Evolutionary conservation across 129 eudicot species (phyloP).

Genomic region (Flaveria sonorensis): DNA sequence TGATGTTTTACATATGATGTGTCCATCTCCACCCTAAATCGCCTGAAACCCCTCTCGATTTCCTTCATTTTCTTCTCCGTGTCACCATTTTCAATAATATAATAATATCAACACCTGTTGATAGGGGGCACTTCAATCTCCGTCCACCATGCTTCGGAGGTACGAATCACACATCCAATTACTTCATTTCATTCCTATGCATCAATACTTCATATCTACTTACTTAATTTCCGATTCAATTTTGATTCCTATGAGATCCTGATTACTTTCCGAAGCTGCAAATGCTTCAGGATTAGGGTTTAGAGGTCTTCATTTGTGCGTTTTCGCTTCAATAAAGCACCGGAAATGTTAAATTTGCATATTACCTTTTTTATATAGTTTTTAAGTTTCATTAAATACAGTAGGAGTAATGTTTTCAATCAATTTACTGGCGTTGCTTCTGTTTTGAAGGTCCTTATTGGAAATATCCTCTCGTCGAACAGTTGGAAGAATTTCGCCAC

Average conservation of each 20-base stretch:
- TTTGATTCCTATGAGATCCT: not conserved
- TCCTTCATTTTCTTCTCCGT: slow-evolving; percentile 9
- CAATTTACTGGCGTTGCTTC: not conserved
- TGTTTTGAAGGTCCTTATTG: slow-evolving; percentile 64
- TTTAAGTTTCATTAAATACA: slow-evolving; percentile 10
- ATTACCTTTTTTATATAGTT: not conserved
- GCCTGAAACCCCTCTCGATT: not conserved
- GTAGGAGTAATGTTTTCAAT: not conserved
- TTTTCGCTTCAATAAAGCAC: not conserved
- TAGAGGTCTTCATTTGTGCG: slow-evolving; percentile 24
- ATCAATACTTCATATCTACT: not conserved
- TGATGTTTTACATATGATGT: too few relatives aligned
- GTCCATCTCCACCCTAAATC: not conserved
- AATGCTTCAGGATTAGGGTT: slow-evolving; percentile 24
- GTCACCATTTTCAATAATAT: not conserved
- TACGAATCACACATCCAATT: slow-evolving; percentile 8
- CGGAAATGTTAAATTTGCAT: not conserved
- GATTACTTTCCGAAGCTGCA: not conserved
- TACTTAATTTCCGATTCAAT: not conserved
- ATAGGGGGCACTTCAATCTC: slow-evolving; percentile 7
- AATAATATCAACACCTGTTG: not conserved
- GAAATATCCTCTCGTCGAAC: slow-evolving; percentile 53
- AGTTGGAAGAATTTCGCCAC: slow-evolving; percentile 44
- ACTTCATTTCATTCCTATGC: not conserved
- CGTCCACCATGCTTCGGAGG: slow-evolving; percentile 53